These are phyloP conservation scores for Colletotrichum sp. DNA, from an alignment of 2,329 filamentous ascomycete species.

Conservation along the genomic window DNA sequence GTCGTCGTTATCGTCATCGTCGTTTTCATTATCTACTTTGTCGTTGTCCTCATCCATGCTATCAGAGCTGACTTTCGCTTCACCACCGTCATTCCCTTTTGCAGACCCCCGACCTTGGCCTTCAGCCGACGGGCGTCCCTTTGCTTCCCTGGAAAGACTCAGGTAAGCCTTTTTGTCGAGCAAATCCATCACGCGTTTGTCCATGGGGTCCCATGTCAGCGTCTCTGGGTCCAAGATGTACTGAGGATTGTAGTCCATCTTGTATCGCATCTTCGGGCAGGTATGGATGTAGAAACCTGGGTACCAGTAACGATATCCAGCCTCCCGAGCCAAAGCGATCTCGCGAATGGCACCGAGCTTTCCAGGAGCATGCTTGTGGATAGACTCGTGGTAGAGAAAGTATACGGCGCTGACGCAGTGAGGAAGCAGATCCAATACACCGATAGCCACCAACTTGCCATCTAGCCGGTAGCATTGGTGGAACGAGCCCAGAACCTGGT, in stretches of 20 bases:
- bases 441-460: constrained; percentile 76
- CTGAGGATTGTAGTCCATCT: constrained; percentile 79
- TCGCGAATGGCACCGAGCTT: constrained; percentile 79
- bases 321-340: constrained; percentile 72
- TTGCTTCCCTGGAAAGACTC: constrained; percentile 41
- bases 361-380: constrained; percentile 72
- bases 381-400: constrained; percentile 80
- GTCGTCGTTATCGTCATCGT: constrained; percentile 22
- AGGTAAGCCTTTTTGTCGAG: constrained; percentile 64
- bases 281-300: constrained; percentile 82
- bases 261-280: constrained; percentile 85
- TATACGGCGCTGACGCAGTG: constrained; percentile 83
- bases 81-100: neutral
- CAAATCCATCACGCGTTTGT: constrained; percentile 52
- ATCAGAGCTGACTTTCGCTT: constrained; percentile 1
- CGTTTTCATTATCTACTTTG: constrained; percentile 19
- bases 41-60: neutral
- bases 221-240: constrained; percentile 74
- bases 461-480: constrained; percentile 85
- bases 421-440: constrained; percentile 78
- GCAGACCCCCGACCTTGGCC: constrained; percentile 23
- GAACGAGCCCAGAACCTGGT: constrained; percentile 70
- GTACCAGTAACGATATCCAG: constrained; percentile 79
- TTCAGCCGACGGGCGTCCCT: constrained; percentile 24
- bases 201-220: constrained; percentile 66